phyloP scores from a whole-genome alignment of 2,329 filamentous ascomycete genomes.

The Fusarium goolgardi region DNA sequence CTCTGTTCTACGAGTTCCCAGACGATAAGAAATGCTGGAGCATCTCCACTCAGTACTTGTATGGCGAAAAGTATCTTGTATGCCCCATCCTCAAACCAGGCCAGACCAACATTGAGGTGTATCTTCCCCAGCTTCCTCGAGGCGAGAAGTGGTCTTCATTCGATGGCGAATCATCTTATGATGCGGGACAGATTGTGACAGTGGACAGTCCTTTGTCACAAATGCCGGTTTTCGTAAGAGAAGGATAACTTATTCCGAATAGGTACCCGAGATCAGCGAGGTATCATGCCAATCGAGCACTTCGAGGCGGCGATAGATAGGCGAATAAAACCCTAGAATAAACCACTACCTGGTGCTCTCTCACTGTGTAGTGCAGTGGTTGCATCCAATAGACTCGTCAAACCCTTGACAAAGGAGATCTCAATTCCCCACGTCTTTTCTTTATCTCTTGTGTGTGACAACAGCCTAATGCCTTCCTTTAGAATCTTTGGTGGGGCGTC shows the following conservation, averaged over 20 bases:
- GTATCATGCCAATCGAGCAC: neutral
- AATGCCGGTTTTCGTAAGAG: slow-evolving; percentile 21
- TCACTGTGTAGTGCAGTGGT: neutral
- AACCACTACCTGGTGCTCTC: neutral
- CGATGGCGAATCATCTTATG: slow-evolving; percentile 1
- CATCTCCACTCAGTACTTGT: slow-evolving; percentile 72
- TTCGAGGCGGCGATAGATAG: neutral
- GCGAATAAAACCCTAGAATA: slow-evolving; percentile 2
- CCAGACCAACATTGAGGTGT: slow-evolving; percentile 58
- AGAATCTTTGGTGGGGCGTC: slow-evolving; percentile 28
- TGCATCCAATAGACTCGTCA: slow-evolving; percentile 4
- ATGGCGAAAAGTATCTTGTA: slow-evolving; percentile 68
- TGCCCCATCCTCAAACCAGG: slow-evolving; percentile 66
- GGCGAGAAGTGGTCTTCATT: slow-evolving; percentile 21
- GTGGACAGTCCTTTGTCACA: slow-evolving; percentile 16
- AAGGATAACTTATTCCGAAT: neutral
- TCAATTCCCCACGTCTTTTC: slow-evolving; percentile 22
- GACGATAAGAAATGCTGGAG: slow-evolving; percentile 65
- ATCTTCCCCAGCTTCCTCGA: slow-evolving; percentile 58
- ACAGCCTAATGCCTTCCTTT: slow-evolving; percentile 28
- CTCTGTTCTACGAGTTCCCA: slow-evolving; percentile 73
- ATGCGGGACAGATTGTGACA: neutral
- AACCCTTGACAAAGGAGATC: slow-evolving; percentile 5
- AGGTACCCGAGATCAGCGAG: too few species aligned
- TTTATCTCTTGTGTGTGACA: slow-evolving; percentile 9